phyloP scores from a whole-genome alignment of 2,329 filamentous ascomycete genomes.

The Penicillium verrucosum region DNA sequence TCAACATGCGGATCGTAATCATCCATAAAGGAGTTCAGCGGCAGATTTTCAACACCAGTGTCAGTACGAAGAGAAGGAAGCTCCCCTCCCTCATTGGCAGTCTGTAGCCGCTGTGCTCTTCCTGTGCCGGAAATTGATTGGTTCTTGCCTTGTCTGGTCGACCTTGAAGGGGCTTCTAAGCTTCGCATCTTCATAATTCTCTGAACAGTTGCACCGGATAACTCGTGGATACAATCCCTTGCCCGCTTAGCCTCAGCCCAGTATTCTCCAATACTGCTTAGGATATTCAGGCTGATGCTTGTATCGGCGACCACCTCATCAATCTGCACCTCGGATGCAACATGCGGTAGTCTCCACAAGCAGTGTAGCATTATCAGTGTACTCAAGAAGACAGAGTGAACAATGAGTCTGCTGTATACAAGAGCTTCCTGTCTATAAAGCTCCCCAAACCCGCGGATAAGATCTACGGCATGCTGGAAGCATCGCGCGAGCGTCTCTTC shows the following conservation, averaged over 20 bases:
- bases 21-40: conserved; percentile 20
- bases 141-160: background rate
- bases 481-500: conserved; percentile 43
- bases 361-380: conserved; percentile 53
- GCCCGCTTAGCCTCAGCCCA: conserved; percentile 48
- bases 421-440: conserved; percentile 48
- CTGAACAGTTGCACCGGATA: conserved; percentile 28
- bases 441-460: conserved; percentile 42
- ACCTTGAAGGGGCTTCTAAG: conserved; percentile 17
- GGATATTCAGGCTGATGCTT: conserved; percentile 44
- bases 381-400: conserved; percentile 50
- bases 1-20: conserved; percentile 11
- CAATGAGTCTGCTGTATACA: conserved; percentile 49
- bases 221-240: conserved; percentile 31
- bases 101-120: background rate
- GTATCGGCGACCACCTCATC: conserved; percentile 45
- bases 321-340: conserved; percentile 39
- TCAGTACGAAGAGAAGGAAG: background rate
- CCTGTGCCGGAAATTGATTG: background rate
- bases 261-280: conserved; percentile 53
- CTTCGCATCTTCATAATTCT: conserved; percentile 19
- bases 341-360: conserved; percentile 46
- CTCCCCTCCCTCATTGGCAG: background rate
- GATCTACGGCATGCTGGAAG: conserved; percentile 43
- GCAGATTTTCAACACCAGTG: conserved; percentile 4